Conservation (phyloP, 345 rosid species). For the Luvunga scandens region DNA sequence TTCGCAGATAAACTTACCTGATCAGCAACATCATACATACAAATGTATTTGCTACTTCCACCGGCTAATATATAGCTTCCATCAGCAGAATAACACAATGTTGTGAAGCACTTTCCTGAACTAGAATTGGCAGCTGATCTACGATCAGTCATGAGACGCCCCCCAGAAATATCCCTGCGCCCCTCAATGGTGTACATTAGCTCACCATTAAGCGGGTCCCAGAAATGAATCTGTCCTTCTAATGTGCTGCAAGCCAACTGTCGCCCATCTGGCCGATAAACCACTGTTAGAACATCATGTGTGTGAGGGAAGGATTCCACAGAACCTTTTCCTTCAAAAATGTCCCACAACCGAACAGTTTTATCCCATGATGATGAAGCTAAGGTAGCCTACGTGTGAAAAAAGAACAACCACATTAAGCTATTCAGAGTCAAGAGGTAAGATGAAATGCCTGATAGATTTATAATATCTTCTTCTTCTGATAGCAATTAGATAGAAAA, state of each 20-base stretch:
- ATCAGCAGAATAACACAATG: conserved; percentile 91
- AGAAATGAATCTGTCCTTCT: conserved; percentile 94
- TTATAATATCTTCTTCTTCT: background rate
- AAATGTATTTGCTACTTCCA: conserved; percentile 92
- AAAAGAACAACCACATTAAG: background rate
- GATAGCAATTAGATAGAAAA: background rate
- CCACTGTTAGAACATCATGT: conserved; percentile 85
- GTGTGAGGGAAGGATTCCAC: conserved; percentile 86
- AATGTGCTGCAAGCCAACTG: conserved; percentile 88
- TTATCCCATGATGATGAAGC: conserved; percentile 99
- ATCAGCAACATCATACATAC: conserved; percentile 95
- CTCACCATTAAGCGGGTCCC: conserved; percentile 89
- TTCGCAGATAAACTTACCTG: conserved; percentile 52
- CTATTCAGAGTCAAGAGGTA: conserved; percentile 13
- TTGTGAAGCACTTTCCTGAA: conserved; percentile 91
- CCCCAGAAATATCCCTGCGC: conserved; percentile 95
- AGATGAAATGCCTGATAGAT: background rate
- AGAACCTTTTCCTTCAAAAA: conserved; percentile 85
- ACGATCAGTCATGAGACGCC: conserved; percentile 87
- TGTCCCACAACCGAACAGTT: conserved; percentile 91
- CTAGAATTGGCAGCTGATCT: conserved; percentile 93
- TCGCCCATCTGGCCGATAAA: conserved; percentile 93
- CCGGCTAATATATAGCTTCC: conserved; percentile 94
- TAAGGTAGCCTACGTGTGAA: conserved; percentile 50
- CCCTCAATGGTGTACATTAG: conserved; percentile 96